Percentiles rank a stretch among this genome's conserved stretches.
phyloP scores from a whole-genome alignment of 176 grass and related monocot species.

The Avena insularis region DNA sequence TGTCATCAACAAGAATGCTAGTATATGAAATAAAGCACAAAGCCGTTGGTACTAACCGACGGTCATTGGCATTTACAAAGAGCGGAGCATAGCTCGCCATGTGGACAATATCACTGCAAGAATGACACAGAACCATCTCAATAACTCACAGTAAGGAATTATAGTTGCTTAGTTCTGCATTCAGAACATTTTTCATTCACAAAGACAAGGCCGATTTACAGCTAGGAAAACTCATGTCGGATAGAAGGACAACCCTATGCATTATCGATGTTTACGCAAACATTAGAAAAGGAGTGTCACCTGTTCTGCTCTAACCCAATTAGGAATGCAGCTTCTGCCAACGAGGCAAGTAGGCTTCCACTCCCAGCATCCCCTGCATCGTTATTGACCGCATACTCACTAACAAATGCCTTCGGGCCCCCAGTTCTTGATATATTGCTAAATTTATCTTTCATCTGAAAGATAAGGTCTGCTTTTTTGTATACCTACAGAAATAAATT shows the following conservation, averaged over 20 bases:
- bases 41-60: constrained; percentile 39
- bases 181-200: not conserved
- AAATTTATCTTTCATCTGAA: constrained; percentile 47
- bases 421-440: not conserved
- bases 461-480: constrained; percentile 1
- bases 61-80: constrained; percentile 70
- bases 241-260: constrained; percentile 12
- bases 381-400: constrained; percentile 67
- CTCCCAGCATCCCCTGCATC: constrained; percentile 57
- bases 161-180: not conserved
- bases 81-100: constrained; percentile 91
- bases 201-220: not conserved
- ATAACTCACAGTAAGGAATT: not conserved
- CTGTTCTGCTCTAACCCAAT: constrained; percentile 80
- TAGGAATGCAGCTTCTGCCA: constrained; percentile 86
- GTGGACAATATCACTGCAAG: constrained; percentile 70
- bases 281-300: constrained; percentile 35
- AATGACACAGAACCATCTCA: constrained; percentile 4
- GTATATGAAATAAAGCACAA: not conserved
- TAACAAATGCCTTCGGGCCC: constrained; percentile 55
- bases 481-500: constrained; percentile 53
- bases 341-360: constrained; percentile 70
- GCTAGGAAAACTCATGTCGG: not conserved
- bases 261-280: not conserved
- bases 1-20: not conserved